phyloP scores from a whole-genome alignment of 176 grass and related monocot species.

The Elymus sibiricus region DNA sequence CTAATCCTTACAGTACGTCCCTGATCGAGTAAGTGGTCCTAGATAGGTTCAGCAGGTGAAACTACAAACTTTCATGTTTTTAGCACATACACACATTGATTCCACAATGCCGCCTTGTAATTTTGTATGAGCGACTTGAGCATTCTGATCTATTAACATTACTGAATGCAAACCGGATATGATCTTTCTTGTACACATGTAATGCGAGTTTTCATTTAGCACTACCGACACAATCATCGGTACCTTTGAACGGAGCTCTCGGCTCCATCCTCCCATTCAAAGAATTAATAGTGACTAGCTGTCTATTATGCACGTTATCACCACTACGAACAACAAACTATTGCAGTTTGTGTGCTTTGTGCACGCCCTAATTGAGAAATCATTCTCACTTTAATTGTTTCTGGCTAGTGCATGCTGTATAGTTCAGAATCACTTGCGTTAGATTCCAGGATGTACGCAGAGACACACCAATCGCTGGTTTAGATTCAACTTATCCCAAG shows the following conservation, averaged over 20 bases:
- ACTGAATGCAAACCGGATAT: background rate
- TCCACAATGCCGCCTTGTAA: background rate
- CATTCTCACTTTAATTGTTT: too few relatives aligned
- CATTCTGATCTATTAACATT: background rate
- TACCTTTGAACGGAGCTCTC: background rate
- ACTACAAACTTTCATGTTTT: background rate
- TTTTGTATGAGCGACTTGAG: background rate
- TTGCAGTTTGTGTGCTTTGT: too few relatives aligned
- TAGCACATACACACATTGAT: background rate
- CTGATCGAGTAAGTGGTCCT: too few relatives aligned
- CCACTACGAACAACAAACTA: background rate
- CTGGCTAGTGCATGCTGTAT: too few relatives aligned
- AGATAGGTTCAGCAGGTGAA: constrained; percentile 63
- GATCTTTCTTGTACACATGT: constrained; percentile 7
- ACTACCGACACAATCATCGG: background rate
- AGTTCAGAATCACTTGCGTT: too few relatives aligned
- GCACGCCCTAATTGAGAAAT: too few relatives aligned
- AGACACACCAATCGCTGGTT: too few relatives aligned
- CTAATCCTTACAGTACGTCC: too few relatives aligned
- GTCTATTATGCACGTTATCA: background rate
- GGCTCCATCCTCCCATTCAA: background rate
- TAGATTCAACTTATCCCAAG: too few relatives aligned
- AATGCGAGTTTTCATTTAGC: background rate
- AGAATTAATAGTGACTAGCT: background rate
- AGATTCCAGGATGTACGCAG: too few relatives aligned